phyloP scores from a whole-genome alignment of 495 filamentous ascomycete species.

The Mycothermus thermophilus region DNA sequence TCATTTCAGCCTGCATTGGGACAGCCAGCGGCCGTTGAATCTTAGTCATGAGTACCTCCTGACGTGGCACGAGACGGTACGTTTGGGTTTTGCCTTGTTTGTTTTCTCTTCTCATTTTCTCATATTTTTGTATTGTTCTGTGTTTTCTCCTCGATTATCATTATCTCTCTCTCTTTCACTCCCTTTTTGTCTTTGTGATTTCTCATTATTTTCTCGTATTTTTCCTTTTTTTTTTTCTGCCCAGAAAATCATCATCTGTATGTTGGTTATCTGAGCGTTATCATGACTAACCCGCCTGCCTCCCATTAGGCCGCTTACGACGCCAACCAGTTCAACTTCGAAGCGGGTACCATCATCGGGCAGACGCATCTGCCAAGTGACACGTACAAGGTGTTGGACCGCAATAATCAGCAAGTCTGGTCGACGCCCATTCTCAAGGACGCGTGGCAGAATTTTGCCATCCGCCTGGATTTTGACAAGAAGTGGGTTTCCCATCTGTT shows the following conservation, averaged over 20 bases:
- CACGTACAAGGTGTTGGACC: slow-evolving; percentile 48
- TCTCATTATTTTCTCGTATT: no score
- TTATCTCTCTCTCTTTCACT: no score
- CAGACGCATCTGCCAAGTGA: slow-evolving; percentile 72
- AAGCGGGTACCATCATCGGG: slow-evolving; percentile 35
- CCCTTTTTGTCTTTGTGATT: no score
- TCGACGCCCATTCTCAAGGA: slow-evolving; percentile 26
- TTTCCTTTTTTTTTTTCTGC: no score
- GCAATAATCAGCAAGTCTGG: slow-evolving; percentile 35
- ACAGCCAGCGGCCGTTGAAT: slow-evolving; percentile 33
- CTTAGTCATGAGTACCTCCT: slow-evolving; percentile 43
- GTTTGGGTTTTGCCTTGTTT: no score
- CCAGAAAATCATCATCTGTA: no score
- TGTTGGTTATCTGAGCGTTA: no score
- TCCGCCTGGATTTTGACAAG: slow-evolving; percentile 36
- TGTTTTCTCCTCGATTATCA: no score
- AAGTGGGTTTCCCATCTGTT: slow-evolving; percentile 26
- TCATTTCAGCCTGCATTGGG: slow-evolving; percentile 41
- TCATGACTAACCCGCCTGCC: no score
- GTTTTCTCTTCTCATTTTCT: no score
- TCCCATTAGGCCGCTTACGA: slow-evolving; percentile 41
- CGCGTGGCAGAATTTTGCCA: slow-evolving; percentile 46
- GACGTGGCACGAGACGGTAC: slow-evolving; percentile 43
- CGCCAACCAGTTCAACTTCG: slow-evolving; percentile 43
- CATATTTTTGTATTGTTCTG: no score